Percentiles rank a stretch among this genome's conserved stretches.
Conservation (phyloP, 2,329 filamentous ascomycete genomes). For the Xylaria multiplex region DNA sequence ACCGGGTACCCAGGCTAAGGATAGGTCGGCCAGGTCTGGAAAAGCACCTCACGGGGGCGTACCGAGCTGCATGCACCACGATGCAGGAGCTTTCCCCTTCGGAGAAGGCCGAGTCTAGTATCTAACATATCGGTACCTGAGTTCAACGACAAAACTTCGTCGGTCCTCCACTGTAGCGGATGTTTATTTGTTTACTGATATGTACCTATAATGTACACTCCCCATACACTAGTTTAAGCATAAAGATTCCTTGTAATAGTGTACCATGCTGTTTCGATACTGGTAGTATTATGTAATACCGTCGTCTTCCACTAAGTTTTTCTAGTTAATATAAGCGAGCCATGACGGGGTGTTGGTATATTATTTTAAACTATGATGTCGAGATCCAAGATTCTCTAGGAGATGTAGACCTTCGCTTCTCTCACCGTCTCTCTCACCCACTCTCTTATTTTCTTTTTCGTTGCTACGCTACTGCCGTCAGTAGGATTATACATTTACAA, state of each 20-base stretch:
- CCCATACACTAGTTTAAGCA: slow-evolving; percentile 2
- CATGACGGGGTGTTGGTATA: not conserved
- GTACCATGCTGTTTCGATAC: not conserved
- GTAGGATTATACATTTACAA: too few relatives aligned
- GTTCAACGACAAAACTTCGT: slow-evolving; percentile 1
- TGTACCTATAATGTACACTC: not conserved
- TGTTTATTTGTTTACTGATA: not conserved
- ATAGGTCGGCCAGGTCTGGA: slow-evolving; percentile 20
- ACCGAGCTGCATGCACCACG: slow-evolving; percentile 11
- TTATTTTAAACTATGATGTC: slow-evolving; percentile 1
- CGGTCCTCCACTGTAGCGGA: not conserved
- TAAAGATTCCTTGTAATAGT: slow-evolving; percentile 5
- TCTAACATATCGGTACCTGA: not conserved
- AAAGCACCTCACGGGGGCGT: slow-evolving; percentile 15
- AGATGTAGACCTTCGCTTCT: slow-evolving; percentile 1
- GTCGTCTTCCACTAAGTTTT: not conserved
- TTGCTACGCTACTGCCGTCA: not conserved
- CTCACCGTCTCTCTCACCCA: not conserved
- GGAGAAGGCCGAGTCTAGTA: slow-evolving; percentile 28
- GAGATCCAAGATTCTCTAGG: not conserved
- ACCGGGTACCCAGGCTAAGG: not conserved
- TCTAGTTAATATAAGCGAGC: slow-evolving; percentile 1
- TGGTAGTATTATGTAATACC: slow-evolving; percentile 19
- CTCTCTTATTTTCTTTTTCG: not conserved
- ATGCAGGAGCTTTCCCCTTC: slow-evolving; percentile 29